These are phyloP conservation scores for Quambalaria eucalypti DNA, from an alignment of 1,284 basidiomycete species.

Conservation along the genomic window DNA sequence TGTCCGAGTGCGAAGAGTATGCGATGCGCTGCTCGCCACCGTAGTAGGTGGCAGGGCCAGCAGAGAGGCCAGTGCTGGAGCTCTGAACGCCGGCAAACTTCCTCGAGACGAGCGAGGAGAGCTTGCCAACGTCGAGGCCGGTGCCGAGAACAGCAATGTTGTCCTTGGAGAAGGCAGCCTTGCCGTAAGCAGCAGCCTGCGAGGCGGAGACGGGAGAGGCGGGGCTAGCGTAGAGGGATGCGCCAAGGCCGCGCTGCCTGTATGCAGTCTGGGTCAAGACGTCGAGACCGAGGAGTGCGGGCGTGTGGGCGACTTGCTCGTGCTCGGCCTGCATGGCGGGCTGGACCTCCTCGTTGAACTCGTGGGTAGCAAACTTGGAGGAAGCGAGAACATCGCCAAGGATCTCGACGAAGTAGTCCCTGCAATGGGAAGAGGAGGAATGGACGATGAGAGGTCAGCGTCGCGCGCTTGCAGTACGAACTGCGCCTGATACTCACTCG, in stretches of 20 bases:
- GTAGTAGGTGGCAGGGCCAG: conserved; percentile 38
- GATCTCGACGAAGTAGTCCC: conserved; percentile 40
- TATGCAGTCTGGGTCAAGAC: conserved; percentile 40
- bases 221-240: conserved; percentile 42
- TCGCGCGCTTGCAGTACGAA: neutral
- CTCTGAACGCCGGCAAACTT: conserved; percentile 28
- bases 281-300: conserved; percentile 35
- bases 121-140: conserved; percentile 29
- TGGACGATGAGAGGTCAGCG: neutral
- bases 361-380: conserved; percentile 35
- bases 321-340: conserved; percentile 35
- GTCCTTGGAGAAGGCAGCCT: conserved; percentile 34
- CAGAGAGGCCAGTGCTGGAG: conserved; percentile 11
- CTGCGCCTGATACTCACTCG: conserved; percentile 62
- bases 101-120: conserved; percentile 28
- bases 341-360: conserved; percentile 43
- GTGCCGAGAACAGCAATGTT: conserved; percentile 44
- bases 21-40: conserved; percentile 42
- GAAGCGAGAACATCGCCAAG: conserved; percentile 39
- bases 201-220: conserved; percentile 30
- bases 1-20: conserved; percentile 27
- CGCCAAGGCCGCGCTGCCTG: conserved; percentile 38
- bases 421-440: conserved; percentile 1
- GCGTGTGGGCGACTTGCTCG: conserved; percentile 29
- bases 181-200: conserved; percentile 24